Evolutionary conservation across 179 eudicot genomes (phyloP), one percentile per base, ranked within the genome.

Genomic region (Amaranthus tricolor): DNA sequence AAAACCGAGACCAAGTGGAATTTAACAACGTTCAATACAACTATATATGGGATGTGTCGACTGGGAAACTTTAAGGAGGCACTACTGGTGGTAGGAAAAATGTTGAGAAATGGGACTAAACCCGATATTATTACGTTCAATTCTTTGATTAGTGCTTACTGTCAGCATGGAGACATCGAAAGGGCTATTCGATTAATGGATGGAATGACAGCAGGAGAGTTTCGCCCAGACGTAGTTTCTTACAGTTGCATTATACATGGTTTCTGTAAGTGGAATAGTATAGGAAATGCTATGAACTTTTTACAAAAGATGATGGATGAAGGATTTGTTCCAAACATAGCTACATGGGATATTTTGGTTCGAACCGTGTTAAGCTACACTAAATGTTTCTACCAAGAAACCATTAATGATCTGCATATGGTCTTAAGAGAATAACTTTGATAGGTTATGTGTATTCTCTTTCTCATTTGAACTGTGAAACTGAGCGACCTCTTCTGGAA

Each of bases 101-200:
- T 93, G 93, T 20, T 89, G 76, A 83, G 80, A 7, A 77, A 65
- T 59, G 96, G 93, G 49, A 77, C 71, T 55, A 79, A 73, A 69
- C 88, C 88, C 21, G 96, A 91, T 84, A 52, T 60, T 47, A 80
- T 89, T 77, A 93, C 96, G 19, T 84, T 82, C 43, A 93, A 91
- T 70, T 85, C 80, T 73, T 0, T 93, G 66, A 83, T 93, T 47
- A 66, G 85, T 63, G 88, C 79, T 56, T 87, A 83, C 68, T 81
- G 82, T 68, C 90, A 91, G 64, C 66, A 53, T 47, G 90, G 90
- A 63, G 78, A 78, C 61, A 77, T 88, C 59, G 69, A 83, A 40
- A 75, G 72, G 68, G 88, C 93, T 16, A 77, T 82, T 70, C 82
- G 82, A 70, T 55, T 91, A 60, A 17, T 91, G 67, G 72, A 84